A percentile compares a stretch with the other conserved stretches of the same genome.
These are phyloP conservation scores for Nevesoporus exiguus DNA, from an alignment of 768 basidiomycete species.

Conservation along the genomic window DNA sequence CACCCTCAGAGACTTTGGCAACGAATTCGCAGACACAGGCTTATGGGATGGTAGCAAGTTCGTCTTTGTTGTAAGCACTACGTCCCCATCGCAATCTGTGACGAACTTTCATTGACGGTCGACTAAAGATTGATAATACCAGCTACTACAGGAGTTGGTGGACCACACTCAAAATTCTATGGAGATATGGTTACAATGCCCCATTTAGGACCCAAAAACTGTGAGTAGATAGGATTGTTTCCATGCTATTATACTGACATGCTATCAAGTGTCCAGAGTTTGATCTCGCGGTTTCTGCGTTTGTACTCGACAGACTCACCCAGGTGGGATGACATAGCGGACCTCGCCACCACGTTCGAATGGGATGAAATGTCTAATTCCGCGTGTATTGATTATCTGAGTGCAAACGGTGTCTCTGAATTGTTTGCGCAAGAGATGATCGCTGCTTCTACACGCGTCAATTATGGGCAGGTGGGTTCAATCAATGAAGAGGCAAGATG, in stretches of 20 bases:
- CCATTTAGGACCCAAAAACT: conserved; percentile 54
- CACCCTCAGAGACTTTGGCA: conserved; percentile 47
- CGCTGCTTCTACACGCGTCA: conserved; percentile 78
- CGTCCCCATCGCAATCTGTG: not conserved
- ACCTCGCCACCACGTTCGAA: conserved; percentile 50
- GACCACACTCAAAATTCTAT: conserved; percentile 69
- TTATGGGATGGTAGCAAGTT: conserved; percentile 85
- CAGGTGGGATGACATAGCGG: conserved; percentile 59
- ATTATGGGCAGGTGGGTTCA: conserved; percentile 67
- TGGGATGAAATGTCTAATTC: conserved; percentile 49
- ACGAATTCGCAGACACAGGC: conserved; percentile 48
- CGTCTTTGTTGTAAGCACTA: conserved; percentile 52
- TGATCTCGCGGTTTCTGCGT: conserved; percentile 49
- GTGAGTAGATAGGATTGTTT: conserved; percentile 34
- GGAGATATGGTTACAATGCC: conserved; percentile 70
- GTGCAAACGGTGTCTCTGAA: conserved; percentile 48
- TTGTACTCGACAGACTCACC: conserved; percentile 56
- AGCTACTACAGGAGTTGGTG: conserved; percentile 48
- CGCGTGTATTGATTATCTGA: conserved; percentile 57
- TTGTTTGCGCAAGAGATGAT: conserved; percentile 70
- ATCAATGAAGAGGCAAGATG: not conserved
- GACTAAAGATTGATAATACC: conserved; percentile 41
- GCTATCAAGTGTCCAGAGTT: conserved; percentile 46
- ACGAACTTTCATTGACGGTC: not conserved
- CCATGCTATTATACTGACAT: not conserved